Evolutionary conservation across 257 asterid species (phyloP).

Genomic region (Forsythia viridissima): DNA sequence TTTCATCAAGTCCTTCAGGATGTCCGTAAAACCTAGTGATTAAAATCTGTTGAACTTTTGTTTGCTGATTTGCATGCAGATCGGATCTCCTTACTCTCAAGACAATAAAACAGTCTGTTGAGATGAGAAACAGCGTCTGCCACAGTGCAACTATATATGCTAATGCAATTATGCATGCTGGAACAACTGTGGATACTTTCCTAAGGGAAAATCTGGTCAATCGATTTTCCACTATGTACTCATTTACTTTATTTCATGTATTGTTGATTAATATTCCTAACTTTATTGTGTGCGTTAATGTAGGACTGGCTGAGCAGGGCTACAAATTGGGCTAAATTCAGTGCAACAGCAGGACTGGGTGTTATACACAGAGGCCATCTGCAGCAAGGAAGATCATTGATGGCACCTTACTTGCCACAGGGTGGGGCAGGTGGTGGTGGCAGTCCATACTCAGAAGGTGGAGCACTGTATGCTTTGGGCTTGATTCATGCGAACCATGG

Average conservation of each 20-base stretch:
- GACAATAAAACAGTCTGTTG: slow-evolving; percentile 96
- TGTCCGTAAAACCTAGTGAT: slow-evolving; percentile 16
- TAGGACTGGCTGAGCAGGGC: slow-evolving; percentile 99
- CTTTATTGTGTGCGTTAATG: slow-evolving; percentile 7
- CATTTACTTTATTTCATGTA: background rate
- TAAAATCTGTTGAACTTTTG: slow-evolving; percentile 10
- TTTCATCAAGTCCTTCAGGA: background rate
- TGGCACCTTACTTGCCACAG: slow-evolving; percentile 99
- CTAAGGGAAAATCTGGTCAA: slow-evolving; percentile 90
- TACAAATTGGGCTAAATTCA: slow-evolving; percentile 97
- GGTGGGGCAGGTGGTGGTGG: slow-evolving; percentile 95
- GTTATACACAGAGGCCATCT: slow-evolving; percentile 96
- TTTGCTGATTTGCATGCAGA: slow-evolving; percentile 48
- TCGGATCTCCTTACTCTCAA: slow-evolving; percentile 95
- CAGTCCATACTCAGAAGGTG: slow-evolving; percentile 98
- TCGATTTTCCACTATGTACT: background rate
- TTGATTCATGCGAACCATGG: slow-evolving; percentile 98
- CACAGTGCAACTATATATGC: slow-evolving; percentile 97
- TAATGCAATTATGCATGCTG: slow-evolving; percentile 99
- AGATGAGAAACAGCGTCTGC: slow-evolving; percentile 91
- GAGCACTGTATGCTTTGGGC: slow-evolving; percentile 94
- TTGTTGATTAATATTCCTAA: background rate
- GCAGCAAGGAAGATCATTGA: slow-evolving; percentile 93
- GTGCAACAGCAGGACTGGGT: slow-evolving; percentile 98
- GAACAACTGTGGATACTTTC: slow-evolving; percentile 96